These are phyloP conservation scores for Pyronema omphalodes DNA, from an alignment of 495 filamentous ascomycete species.

Conservation along the genomic window DNA sequence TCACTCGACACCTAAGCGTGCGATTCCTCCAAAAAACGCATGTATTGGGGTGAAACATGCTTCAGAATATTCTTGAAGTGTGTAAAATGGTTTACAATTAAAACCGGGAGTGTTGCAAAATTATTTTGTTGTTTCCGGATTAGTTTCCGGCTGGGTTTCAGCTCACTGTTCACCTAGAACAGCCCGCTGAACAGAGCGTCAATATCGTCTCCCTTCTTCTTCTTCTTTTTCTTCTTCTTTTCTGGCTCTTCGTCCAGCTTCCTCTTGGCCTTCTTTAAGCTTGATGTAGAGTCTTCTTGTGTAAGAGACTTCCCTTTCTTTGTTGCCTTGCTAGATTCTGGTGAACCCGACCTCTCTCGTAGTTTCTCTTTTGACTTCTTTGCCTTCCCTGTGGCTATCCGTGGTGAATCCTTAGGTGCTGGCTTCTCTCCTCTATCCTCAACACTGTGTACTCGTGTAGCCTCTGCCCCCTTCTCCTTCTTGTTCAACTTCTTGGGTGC, in stretches of 20 bases:
- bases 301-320: constrained; percentile 2
- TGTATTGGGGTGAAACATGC: no score
- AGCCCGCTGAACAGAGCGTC: constrained; percentile 43
- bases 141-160: no score
- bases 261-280: constrained; percentile 9
- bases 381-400: constrained; percentile 7
- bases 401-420: background rate
- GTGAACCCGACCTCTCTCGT: background rate
- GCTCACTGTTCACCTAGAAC: constrained; percentile 26
- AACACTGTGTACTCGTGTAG: background rate
- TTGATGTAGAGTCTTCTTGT: constrained; percentile 8
- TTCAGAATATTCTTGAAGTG: no score
- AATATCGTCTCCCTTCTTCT: constrained; percentile 39
- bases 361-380: background rate
- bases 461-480: background rate
- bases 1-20: no score
- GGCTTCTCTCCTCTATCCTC: constrained; percentile 4
- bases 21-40: no score
- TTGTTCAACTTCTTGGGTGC: background rate
- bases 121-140: no score
- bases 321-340: background rate
- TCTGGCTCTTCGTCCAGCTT: constrained; percentile 3
- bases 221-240: constrained; percentile 30
- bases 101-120: no score
- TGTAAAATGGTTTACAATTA: no score